Evolutionary conservation across 441 rosid genomes (phyloP).

Genomic region (Arabidopsis lyrata): DNA sequence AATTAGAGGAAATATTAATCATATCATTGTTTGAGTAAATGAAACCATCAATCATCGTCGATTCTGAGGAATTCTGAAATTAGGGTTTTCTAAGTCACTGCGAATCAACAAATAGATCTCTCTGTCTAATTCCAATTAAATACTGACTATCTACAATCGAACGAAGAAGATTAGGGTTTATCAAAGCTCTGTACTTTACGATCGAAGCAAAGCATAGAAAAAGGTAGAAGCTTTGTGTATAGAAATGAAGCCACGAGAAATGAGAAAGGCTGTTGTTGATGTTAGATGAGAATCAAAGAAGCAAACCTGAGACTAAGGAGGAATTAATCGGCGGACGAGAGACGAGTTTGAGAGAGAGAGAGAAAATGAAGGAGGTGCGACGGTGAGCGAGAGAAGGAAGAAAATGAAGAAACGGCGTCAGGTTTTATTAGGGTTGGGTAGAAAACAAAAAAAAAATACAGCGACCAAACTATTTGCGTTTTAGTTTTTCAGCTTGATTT

Average conservation of each 20-base stretch:
- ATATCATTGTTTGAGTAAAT: no score
- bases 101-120: neutral
- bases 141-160: neutral
- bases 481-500: neutral
- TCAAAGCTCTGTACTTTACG: neutral
- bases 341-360: constrained; percentile 11
- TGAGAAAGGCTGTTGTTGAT: neutral
- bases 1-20: neutral
- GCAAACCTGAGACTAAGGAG: constrained; percentile 22
- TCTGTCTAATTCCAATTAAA: neutral
- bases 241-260: neutral
- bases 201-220: constrained; percentile 6
- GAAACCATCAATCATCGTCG: neutral
- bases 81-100: constrained; percentile 24
- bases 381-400: constrained; percentile 23
- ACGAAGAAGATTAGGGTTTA: constrained; percentile 22
- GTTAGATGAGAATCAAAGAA: neutral
- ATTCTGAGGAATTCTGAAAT: neutral
- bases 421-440: constrained; percentile 33
- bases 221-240: neutral
- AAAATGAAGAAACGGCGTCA: constrained; percentile 14
- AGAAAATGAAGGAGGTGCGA: constrained; percentile 28
- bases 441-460: neutral
- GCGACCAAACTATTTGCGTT: neutral
- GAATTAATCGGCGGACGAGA: neutral